Evolutionary conservation across 2,329 filamentous ascomycete species (phyloP).

Genomic region (Esteya vermicola): DNA sequence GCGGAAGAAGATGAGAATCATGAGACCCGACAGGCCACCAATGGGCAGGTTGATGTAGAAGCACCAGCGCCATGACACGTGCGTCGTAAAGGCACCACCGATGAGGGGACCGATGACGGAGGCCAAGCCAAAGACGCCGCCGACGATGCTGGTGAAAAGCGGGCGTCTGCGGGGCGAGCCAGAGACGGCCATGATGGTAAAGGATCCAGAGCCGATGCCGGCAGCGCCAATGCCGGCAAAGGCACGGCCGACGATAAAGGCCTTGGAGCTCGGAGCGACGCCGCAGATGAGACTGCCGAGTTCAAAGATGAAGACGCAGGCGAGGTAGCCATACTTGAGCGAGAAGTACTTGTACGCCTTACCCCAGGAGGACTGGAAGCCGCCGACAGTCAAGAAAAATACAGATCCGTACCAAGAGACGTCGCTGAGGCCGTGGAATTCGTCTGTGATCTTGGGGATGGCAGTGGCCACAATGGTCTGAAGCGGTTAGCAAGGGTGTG

Average conservation of each 20-base stretch:
- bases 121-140: conserved; percentile 13
- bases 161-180: conserved; percentile 12
- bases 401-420: conserved; percentile 46
- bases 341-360: conserved; percentile 38
- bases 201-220: conserved; percentile 22
- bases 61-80: conserved; percentile 16
- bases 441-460: conserved; percentile 40
- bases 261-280: conserved; percentile 28
- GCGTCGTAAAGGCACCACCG: conserved; percentile 14
- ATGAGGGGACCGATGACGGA: conserved; percentile 16
- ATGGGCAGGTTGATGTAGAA: conserved; percentile 20
- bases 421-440: conserved; percentile 35
- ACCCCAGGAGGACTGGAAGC: conserved; percentile 30
- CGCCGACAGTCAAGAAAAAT: conserved; percentile 34
- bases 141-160: conserved; percentile 16
- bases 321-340: conserved; percentile 33
- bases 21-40: conserved; percentile 13
- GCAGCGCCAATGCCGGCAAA: conserved; percentile 32
- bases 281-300: conserved; percentile 38
- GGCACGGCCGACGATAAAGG: conserved; percentile 37
- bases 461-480: conserved; percentile 41
- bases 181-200: conserved; percentile 24
- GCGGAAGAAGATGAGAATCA: conserved; percentile 20
- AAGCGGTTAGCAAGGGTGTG: no score
- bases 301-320: conserved; percentile 36